Percentiles rank a stretch among this genome's conserved stretches.
phyloP scores from a whole-genome alignment of 306 rosid genomes.

The Boehmeria nivea region DNA sequence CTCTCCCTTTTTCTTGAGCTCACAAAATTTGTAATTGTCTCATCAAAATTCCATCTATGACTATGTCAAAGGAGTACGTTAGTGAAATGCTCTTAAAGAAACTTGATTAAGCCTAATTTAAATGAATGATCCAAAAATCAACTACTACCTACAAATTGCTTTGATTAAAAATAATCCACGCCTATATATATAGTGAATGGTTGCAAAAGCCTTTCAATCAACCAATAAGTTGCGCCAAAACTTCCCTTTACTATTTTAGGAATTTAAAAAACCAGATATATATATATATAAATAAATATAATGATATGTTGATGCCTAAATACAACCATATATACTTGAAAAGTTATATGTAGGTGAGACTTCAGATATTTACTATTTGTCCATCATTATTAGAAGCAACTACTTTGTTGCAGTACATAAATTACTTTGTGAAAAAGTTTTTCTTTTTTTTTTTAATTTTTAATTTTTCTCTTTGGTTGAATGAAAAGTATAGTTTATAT shows the following conservation, averaged over 20 bases:
- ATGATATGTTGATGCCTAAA: too few species aligned
- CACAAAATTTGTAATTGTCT: conserved; percentile 9
- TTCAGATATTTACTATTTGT: too few species aligned
- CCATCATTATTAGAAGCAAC: background rate
- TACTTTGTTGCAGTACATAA: background rate
- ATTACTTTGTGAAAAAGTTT: too few species aligned
- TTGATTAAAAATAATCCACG: conserved; percentile 9
- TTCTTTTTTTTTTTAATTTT: too few species aligned
- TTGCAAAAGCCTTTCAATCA: conserved; percentile 8
- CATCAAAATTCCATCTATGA: conserved; percentile 17
- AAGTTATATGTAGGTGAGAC: too few species aligned
- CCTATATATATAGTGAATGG: conserved; percentile 6
- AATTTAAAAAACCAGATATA: background rate
- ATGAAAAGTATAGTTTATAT: background rate
- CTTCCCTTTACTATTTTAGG: background rate
- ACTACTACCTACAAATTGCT: conserved; percentile 5
- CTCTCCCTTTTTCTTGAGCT: conserved; percentile 18
- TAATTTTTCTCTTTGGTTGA: background rate
- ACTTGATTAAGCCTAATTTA: conserved; percentile 12
- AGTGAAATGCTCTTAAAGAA: conserved; percentile 10
- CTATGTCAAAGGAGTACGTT: conserved; percentile 32
- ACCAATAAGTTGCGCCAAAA: conserved; percentile 10
- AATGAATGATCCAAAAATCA: background rate
- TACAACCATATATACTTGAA: too few species aligned
- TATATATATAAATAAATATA: too few species aligned